phyloP scores from a whole-genome alignment of 345 rosid genomes.

The Eucalyptus grandis region DNA sequence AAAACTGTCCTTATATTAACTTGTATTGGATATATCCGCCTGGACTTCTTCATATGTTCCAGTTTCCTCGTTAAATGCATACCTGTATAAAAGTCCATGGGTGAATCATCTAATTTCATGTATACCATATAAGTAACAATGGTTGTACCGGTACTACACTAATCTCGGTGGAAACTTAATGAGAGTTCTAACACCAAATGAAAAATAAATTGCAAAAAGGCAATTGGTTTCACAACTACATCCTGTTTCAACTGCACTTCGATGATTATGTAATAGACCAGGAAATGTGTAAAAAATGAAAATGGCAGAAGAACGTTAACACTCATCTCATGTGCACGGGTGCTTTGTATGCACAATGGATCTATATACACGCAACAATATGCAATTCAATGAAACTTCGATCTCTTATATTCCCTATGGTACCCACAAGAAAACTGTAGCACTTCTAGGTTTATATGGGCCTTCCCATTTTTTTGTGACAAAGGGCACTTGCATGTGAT shows the following conservation, averaged over 20 bases:
- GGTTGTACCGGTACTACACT: neutral
- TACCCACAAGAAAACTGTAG: neutral
- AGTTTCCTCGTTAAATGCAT: conserved; percentile 41
- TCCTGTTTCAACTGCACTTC: neutral
- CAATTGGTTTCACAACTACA: neutral
- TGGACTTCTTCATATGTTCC: conserved; percentile 33
- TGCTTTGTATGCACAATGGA: neutral
- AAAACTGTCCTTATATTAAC: neutral
- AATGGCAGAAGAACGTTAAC: neutral
- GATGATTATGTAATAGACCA: neutral
- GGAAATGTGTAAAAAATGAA: neutral
- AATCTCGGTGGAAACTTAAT: neutral
- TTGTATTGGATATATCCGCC: conserved; percentile 3
- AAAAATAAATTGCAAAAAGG: neutral
- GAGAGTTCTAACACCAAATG: neutral
- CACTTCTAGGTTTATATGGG: neutral
- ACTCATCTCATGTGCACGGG: neutral
- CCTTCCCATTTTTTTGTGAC: neutral
- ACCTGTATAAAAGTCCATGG: conserved; percentile 12
- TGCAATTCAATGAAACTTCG: neutral
- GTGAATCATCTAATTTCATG: neutral
- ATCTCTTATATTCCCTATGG: neutral
- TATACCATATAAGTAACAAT: neutral
- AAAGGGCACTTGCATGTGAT: neutral
- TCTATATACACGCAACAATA: neutral